Evolutionary conservation across 2,329 filamentous ascomycete species (phyloP), one percentile per base, ranked within the genome.

Genomic region (Lecanicillium sp.): DNA sequence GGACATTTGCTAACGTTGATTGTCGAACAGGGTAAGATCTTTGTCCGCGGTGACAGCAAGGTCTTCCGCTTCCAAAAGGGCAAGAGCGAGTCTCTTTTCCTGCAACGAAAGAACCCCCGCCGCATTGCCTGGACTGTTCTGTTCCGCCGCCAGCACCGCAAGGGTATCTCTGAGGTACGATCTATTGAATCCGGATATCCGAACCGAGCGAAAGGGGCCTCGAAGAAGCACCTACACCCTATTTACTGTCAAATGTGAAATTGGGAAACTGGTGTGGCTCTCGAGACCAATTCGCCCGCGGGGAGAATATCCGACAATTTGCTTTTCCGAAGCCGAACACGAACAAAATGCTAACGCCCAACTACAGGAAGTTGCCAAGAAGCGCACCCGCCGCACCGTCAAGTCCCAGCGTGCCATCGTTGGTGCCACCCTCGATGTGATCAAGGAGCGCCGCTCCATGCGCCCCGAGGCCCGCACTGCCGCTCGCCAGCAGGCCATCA

Each of bases 51-150:
- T 67, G 92, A 98, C 81, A 94, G 86, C 88, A 98, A 97, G 81
- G 82, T 97, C 79, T 98, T 98, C 86, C 89, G 92, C 68, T 98
- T 98, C 86, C 88, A 95, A 75, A 96, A 94, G 75, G 88, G 92
- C 78, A 98, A 98, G 79, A 90, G 87, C 73, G 92, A 98, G 77
- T 95, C 88, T 56, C 87, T 98, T 57, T 98, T 98, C 83, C 87
- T 97, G 59, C 92, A 98, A 81, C 90, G 92, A 80, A 98, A 98
- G 87, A 98, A 98, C 83, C 92, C 92, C 68, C 90, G 92, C 72
- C 88, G 90, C 69, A 97, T 98, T 71, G 83, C 90, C 58, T 98
- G 92, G 92, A 98, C 92, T 56, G 83, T 89, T 61, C 86, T 98
- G 52, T 98, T 87, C 87, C 84, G 92, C 71, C 86, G 90, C 73